These are phyloP conservation scores for Lodderomyces margitis DNA, from an alignment of 1,139 yeast species.

Conservation along the genomic window DNA sequence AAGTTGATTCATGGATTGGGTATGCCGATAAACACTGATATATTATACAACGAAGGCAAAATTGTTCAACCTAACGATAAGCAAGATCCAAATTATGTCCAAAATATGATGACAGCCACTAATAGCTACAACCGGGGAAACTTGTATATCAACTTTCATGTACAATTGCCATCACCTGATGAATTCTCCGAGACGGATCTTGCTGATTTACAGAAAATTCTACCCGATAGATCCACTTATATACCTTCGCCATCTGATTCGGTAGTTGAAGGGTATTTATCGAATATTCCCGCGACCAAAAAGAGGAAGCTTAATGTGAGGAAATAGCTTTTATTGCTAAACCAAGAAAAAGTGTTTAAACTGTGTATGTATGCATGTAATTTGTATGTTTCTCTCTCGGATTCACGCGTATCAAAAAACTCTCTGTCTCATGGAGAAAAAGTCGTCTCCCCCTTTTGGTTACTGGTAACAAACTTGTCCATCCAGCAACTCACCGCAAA, in stretches of 20 bases:
- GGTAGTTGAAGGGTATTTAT: constrained; percentile 22
- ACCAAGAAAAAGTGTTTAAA: too few species aligned
- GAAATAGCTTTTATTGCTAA: too few species aligned
- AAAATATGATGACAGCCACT: not conserved
- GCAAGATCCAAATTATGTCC: not conserved
- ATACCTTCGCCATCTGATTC: constrained; percentile 8
- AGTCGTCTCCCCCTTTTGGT: too few species aligned
- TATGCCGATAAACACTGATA: constrained; percentile 57
- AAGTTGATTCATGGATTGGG: constrained; percentile 53
- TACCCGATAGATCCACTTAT: constrained; percentile 20
- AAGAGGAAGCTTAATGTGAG: not conserved
- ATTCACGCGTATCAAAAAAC: not conserved
- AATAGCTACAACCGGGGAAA: constrained; percentile 32
- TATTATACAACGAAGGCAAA: constrained; percentile 25
- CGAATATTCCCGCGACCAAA: constrained; percentile 22
- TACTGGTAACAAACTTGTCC: not conserved
- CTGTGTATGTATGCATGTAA: not conserved
- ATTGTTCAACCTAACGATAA: constrained; percentile 12
- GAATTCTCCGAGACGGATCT: constrained; percentile 29
- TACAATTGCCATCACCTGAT: constrained; percentile 31
- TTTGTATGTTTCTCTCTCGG: too few species aligned
- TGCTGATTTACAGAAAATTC: constrained; percentile 20
- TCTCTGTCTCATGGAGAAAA: too few species aligned
- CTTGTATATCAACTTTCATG: constrained; percentile 42
- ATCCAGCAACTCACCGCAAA: too few species aligned